Conservation (phyloP, 192 early-diverging fungal genomes). For the Podila horticola region DNA sequence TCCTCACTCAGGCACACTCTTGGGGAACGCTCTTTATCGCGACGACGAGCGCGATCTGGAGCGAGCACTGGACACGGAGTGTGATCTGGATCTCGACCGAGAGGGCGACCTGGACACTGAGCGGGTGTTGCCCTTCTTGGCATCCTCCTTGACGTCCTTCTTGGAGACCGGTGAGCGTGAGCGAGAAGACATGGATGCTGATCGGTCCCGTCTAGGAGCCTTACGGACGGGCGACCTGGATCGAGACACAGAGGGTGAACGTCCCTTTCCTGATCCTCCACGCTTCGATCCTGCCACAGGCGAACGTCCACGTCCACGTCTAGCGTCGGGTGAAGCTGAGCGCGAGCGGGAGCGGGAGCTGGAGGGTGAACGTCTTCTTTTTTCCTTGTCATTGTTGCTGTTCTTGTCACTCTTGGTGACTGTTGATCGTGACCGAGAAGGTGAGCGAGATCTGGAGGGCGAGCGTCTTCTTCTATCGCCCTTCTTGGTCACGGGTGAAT, state of each 20-base stretch:
- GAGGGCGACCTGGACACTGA: constrained; percentile 16
- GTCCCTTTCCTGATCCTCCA: constrained; percentile 12
- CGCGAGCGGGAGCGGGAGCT: constrained; percentile 36
- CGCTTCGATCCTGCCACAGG: neutral
- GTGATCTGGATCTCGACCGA: constrained; percentile 15
- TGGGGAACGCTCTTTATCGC: neutral
- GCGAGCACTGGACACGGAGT: constrained; percentile 1
- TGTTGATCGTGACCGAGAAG: constrained; percentile 4
- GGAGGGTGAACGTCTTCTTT: constrained; percentile 4
- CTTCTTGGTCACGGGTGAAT: neutral
- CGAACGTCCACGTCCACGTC: constrained; percentile 6
- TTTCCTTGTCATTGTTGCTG: neutral
- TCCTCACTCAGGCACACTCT: too few relatives aligned
- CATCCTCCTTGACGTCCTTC: neutral
- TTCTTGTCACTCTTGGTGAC: neutral
- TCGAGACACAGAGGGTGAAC: neutral
- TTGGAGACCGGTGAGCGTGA: constrained; percentile 5
- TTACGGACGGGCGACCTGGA: constrained; percentile 5
- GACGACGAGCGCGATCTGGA: constrained; percentile 16
- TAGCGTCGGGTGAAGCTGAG: constrained; percentile 6
- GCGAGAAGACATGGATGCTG: constrained; percentile 3
- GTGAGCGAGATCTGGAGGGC: neutral
- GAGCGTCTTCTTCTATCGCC: neutral
- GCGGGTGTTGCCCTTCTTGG: neutral
- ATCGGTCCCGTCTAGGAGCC: neutral